phyloP scores from a whole-genome alignment of 2,329 filamentous ascomycete species.

The Curvularia sp. region DNA sequence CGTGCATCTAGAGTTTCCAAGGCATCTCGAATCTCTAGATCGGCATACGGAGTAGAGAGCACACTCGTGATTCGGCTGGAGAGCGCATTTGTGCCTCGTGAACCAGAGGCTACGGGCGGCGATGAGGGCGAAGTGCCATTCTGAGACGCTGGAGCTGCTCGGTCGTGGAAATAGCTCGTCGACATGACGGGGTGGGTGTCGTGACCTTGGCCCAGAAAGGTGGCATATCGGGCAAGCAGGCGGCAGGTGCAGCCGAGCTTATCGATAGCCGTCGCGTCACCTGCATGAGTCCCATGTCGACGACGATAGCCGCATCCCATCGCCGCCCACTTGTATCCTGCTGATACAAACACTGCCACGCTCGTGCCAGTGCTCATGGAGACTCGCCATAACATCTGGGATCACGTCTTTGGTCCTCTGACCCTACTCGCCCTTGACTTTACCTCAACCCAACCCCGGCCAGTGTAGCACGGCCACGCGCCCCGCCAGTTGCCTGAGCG shows the following conservation, averaged over 20 bases:
- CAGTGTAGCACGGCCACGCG: constrained; percentile 31
- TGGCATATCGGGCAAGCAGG: constrained; percentile 22
- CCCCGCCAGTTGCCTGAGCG: constrained; percentile 38
- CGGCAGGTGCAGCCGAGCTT: constrained; percentile 36
- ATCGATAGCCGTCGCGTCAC: constrained; percentile 40
- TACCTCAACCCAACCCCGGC: constrained; percentile 4
- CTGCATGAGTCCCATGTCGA: constrained; percentile 28
- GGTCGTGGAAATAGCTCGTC: constrained; percentile 44
- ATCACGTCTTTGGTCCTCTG: constrained; percentile 29
- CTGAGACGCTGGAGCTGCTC: constrained; percentile 33
- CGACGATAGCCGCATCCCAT: constrained; percentile 34
- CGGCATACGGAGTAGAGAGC: constrained; percentile 89
- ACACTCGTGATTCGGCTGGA: constrained; percentile 83
- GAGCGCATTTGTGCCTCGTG: constrained; percentile 67
- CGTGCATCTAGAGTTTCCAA: constrained; percentile 78
- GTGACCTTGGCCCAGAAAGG: constrained; percentile 20
- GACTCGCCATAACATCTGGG: constrained; percentile 22
- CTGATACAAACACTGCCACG: constrained; percentile 30
- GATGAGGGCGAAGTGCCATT: constrained; percentile 41
- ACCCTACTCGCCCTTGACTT: constrained; percentile 16
- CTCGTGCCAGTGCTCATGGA: constrained; percentile 31
- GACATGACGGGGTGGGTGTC: constrained; percentile 36
- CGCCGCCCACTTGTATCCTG: constrained; percentile 19
- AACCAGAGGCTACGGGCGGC: constrained; percentile 30
- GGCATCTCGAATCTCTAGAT: constrained; percentile 88